Evolutionary conservation across 1,284 basidiomycete genomes (phyloP), one percentile per base, ranked within the genome.

Genomic region (Moniliophthora roreri): DNA sequence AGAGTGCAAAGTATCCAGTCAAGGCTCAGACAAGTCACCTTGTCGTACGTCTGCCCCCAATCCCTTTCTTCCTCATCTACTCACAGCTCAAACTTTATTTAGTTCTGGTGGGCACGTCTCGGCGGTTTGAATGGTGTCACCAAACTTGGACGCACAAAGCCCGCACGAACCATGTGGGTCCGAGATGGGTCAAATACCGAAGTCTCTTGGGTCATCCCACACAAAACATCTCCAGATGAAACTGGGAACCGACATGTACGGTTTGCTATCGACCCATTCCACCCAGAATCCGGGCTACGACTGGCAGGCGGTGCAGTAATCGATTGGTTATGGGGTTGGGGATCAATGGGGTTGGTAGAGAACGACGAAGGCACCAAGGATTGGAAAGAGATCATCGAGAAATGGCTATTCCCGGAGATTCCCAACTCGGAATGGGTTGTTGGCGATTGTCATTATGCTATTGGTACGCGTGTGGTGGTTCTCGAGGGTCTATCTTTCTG

Each of bases 31-130:
- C 57, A 5, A 56, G 52, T 39, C 59, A 58, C 37, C 46, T 60
- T 16, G 26, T 60, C 23, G 52, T 58, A 46, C 24, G 52, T 52
- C 18, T 9, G 20, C 28, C 37, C 16, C n/a, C n/a, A n/a, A n/a
- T n/a, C n/a, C n/a, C n/a, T n/a, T n/a, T n/a, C n/a, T n/a, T 11
- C 8, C 15, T 24, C 21, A 18, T 45, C 23, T 24, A 9, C 18
- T 20, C 13, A 36, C 8, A 9, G 16, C n/a, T n/a, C 28, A 15
- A 6, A 26, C 21, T 40, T 23, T 38, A 24, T 24, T 20, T 35
- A 52, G 53, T 58, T 60, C 36, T 60, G 59, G 59, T 60, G 58
- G 58, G 58, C 58, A 18, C 50, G 59, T n/a, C 59, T 60, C 37
- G 59, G 57, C 18, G 59, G 57, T 18, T 32, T 60, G 24, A 60